Evolutionary conservation across 768 basidiomycete species (phyloP), one percentile per base, ranked within the genome.

Genomic region (Serpula lacrymans): DNA sequence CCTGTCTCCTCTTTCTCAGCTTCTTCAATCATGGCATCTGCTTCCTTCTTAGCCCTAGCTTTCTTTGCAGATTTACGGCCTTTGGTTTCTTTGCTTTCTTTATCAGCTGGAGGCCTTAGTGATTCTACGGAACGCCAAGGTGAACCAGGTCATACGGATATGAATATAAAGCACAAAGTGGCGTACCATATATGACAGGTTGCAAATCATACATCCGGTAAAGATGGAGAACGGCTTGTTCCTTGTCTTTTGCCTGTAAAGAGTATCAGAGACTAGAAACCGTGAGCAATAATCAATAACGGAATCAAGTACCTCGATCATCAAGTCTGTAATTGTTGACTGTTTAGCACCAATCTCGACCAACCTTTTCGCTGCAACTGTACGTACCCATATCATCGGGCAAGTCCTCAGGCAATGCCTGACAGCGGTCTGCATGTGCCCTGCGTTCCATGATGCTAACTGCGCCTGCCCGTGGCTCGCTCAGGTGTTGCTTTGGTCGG

Each of bases 401-500:
- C 21, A 87, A 54, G 46, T 78, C 78, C 0, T 53, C 54, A 1
- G 88, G 88, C 20, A 95, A 64, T 21, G 52, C 61, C 50, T 82
- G 69, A 54, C 89, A 93, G 16, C 92, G 73, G 53, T 93, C 88
- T 1, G 91, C 76, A 55, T 96, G 93, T 5, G 90, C 91, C 45
- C 93, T 73, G 48, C 79, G 67, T 59, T 94, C 89, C 85, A 92
- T 93, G 20, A 89, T 60, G 2, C 78, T 82, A 26, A 77, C 76
- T 4, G 92, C 90, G 2, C 92, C 91, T 2, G 81, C 77, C n/a
- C 91, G 70, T n/a, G 85, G 80, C 52, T 93, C 89, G 35, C 87
- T 91, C 9, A 95, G 75, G 63, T 97, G 94, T 56, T 95, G 93
- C 64, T 96, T 97, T 5, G 89, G 87, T 26, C 69, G 75, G 45